Conservation (phyloP, 495 filamentous ascomycete species). For the Apodospora peruviana region DNA sequence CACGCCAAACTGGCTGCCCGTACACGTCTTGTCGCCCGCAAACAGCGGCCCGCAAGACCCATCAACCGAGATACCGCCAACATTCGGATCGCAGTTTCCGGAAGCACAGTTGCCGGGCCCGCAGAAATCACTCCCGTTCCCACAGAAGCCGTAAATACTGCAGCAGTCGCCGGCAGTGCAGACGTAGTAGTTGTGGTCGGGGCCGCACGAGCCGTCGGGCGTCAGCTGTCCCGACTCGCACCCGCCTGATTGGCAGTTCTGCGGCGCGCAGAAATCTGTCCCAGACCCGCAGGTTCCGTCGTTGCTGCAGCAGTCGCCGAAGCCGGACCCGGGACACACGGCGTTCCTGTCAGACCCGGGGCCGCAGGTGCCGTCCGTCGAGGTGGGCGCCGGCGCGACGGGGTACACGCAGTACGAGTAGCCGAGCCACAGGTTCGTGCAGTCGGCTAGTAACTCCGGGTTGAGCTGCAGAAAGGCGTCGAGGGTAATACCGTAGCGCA, state of each 20-base stretch:
- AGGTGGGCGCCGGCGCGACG: no score
- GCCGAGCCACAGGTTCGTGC: no score
- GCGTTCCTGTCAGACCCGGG: neutral
- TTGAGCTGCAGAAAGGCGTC: no score
- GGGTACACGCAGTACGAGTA: no score
- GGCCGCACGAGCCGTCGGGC: no score
- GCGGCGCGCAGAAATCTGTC: conserved; percentile 4
- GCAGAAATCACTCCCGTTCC: conserved; percentile 7
- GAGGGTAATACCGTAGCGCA: no score
- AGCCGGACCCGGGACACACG: neutral
- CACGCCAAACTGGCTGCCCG: conserved; percentile 25
- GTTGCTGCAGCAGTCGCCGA: neutral
- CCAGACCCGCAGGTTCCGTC: conserved; percentile 1
- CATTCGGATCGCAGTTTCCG: conserved; percentile 9
- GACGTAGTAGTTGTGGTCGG: no score
- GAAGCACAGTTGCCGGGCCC: conserved; percentile 12
- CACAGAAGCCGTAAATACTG: conserved; percentile 2
- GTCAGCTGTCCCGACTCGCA: no score
- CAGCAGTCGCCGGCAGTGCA: no score
- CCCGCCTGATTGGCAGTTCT: conserved; percentile 9
- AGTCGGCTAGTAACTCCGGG: no score
- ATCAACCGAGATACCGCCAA: conserved; percentile 1
- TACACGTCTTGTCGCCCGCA: conserved; percentile 18
- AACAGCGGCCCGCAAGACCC: conserved; percentile 27
- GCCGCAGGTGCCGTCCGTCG: conserved; percentile 1